Percentiles rank a stretch among this genome's conserved stretches.
Evolutionary conservation across 768 basidiomycete genomes (phyloP).

Genomic region (Cystobasidium ongulense): DNA sequence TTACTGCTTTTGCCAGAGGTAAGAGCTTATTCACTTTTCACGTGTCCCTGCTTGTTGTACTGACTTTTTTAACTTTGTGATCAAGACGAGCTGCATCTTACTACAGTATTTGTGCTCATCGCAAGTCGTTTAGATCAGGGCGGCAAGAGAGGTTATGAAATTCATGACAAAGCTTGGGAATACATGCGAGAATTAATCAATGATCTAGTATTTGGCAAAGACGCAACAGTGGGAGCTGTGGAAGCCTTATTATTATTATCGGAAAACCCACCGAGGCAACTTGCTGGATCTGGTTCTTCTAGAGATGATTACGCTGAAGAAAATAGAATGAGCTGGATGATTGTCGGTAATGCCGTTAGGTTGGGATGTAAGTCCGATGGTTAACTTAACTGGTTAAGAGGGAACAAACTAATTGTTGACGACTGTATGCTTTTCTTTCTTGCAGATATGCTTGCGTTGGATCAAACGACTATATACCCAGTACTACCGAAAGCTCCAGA

Average conservation of each 20-base stretch:
- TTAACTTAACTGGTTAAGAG: too few relatives aligned
- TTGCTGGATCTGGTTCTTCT: neutral
- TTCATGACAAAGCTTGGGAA: conserved; percentile 34
- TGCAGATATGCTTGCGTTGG: conserved; percentile 30
- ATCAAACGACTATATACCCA: conserved; percentile 25
- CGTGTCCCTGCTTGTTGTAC: too few relatives aligned
- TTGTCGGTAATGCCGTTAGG: conserved; percentile 30
- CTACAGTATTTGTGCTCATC: conserved; percentile 35
- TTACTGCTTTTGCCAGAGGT: conserved; percentile 32
- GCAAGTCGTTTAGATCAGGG: conserved; percentile 19
- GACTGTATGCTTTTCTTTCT: neutral
- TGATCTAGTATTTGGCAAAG: conserved; percentile 35
- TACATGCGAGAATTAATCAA: conserved; percentile 34
- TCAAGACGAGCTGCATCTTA: conserved; percentile 37
- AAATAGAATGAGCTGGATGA: conserved; percentile 33
- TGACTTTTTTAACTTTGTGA: neutral
- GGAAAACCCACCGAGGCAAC: conserved; percentile 36
- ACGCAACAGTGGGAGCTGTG: conserved; percentile 36
- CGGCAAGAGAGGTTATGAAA: neutral
- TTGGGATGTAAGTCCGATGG: conserved; percentile 27
- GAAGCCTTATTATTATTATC: conserved; percentile 38
- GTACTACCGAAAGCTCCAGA: neutral
- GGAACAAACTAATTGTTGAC: neutral
- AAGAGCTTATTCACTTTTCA: too few relatives aligned
- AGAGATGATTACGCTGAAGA: conserved; percentile 29